Base-by-base conservation (phyloP, 148 eudicot genomes). In the Spergularia marina region DNA sequence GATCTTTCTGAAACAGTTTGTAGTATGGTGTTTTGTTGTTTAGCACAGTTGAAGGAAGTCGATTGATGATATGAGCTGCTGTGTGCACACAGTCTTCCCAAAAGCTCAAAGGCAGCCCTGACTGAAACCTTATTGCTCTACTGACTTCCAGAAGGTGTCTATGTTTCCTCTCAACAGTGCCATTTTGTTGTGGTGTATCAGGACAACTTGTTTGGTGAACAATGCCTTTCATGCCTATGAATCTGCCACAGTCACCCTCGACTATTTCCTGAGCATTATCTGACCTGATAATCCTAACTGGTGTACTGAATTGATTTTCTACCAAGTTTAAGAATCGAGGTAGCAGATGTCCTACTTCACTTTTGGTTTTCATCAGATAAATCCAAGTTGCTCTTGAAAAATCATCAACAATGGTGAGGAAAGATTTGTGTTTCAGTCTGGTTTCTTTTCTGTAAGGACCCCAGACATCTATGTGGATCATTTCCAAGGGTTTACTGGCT, bases 91-190 rank as follows among this genome's bases (percentile, higher is more conserved):
- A 68, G 17, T 68, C 56, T 7, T 55, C 71, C 71, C 71, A 68
- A 25, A 5, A 53, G 8, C 1, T 25, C 13, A 70, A 4, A 4
- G 73, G 73, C 3, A 70, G 12, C 0, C 40, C 41, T 1, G 20
- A n/a, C 23, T 70, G 73, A 70, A 70, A 34, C 20, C 73, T 70
- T 10, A 70, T 3, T 5, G 21, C 59, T 6, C 73, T 70, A 12
- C 18, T 9, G 18, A 70, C 34, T 23, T 70, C 73, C n/a, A n/a
- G n/a, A n/a, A n/a, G n/a, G n/a, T n/a, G n/a, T n/a, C n/a, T n/a
- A n/a, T n/a, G n/a, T n/a, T 51, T 68, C n/a, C 58, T 68, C 39
- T 68, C 39, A 3, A 18, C 72, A 18, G 36, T 53, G 1, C 73
- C 73, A 70, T 70, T 70, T 14, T 53, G 58, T 12, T 25, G 59